Evolutionary conservation across 306 rosid genomes (phyloP), one percentile per base, ranked within the genome.

Genomic region (Prunus kanzakura): DNA sequence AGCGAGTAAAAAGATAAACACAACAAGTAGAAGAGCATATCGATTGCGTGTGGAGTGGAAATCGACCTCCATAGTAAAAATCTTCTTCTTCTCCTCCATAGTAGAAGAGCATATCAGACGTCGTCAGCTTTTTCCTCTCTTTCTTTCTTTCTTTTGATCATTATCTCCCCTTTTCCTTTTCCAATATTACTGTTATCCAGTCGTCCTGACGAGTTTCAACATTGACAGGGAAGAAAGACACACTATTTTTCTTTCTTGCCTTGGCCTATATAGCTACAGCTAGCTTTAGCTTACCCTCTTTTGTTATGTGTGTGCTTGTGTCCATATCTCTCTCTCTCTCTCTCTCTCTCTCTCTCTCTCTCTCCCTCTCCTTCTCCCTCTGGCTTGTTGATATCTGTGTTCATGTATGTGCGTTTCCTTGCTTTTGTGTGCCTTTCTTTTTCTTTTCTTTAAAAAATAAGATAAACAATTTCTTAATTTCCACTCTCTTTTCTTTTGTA

Each of bases 11-110:
- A 73, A n/a, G 3, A 27, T 32, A 87, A 73, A 38, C 71, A 50
- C 79, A 64, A 64, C 32, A 64, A 64, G 43, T 27, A 11, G 20
- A 45, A 67, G 43, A 71, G 67, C 20, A 65, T 71, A 84, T 82
- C 90, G 80, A 76, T 87, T 87, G 93, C 96, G 93, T 91, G 93
- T 81, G 75, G 76, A 45, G 68, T 27, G 32, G 64, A 43, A 79
- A 55, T 58, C 67, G 51, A 43, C 76, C 76, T 61, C 75, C 86
- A 56, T 78, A 10, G 71, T 71, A 72, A 64, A 67, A 8, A 30
- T 1, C 65, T 61, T 32, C 15, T 32, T n/a, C 67, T 50, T 18
- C 23, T 38, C 43, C 43, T 38, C 43, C 43, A 35, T 35, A 35
- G 38, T 35, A 35, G 38, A 35, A 35, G 8, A 35, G 4, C 9